phyloP scores from a whole-genome alignment of 1,284 basidiomycete genomes.

The Fomitopsis palustris region DNA sequence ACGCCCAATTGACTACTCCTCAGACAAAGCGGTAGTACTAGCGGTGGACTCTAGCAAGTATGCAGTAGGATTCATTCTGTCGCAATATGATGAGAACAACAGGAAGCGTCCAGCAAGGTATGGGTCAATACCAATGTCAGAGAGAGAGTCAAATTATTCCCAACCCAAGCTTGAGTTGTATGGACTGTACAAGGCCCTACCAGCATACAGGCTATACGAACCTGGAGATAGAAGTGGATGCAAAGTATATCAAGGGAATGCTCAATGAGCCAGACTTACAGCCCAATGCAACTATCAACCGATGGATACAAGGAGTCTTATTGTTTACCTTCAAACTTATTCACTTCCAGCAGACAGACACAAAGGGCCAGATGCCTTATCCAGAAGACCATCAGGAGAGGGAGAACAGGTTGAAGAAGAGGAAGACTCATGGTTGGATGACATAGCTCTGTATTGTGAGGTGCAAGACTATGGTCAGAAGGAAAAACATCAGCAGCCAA shows the following conservation, averaged over 20 bases:
- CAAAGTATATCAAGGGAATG: constrained; percentile 20
- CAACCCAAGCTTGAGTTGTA: constrained; percentile 21
- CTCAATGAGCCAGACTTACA: constrained; percentile 26
- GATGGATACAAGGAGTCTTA: constrained; percentile 35
- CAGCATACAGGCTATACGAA: constrained; percentile 21
- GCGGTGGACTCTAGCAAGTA: background rate
- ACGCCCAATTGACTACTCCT: constrained; percentile 24
- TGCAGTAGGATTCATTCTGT: background rate
- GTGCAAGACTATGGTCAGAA: background rate
- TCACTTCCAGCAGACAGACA: constrained; percentile 24
- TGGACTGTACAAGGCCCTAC: constrained; percentile 32
- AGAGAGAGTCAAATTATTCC: constrained; percentile 33
- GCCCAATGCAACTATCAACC: constrained; percentile 34
- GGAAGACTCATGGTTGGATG: background rate
- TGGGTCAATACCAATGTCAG: background rate
- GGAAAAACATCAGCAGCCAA: background rate
- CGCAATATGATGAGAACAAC: background rate
- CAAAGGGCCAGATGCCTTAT: too few relatives aligned
- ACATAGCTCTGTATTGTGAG: background rate
- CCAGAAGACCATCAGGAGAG: too few relatives aligned
- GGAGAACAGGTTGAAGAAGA: background rate
- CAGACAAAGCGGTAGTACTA: background rate
- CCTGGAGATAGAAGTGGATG: constrained; percentile 31
- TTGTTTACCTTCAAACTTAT: constrained; percentile 30
- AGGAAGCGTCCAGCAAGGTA: too few relatives aligned